phyloP scores from a whole-genome alignment of 306 rosid genomes.

The Mimosa bimucronata region DNA sequence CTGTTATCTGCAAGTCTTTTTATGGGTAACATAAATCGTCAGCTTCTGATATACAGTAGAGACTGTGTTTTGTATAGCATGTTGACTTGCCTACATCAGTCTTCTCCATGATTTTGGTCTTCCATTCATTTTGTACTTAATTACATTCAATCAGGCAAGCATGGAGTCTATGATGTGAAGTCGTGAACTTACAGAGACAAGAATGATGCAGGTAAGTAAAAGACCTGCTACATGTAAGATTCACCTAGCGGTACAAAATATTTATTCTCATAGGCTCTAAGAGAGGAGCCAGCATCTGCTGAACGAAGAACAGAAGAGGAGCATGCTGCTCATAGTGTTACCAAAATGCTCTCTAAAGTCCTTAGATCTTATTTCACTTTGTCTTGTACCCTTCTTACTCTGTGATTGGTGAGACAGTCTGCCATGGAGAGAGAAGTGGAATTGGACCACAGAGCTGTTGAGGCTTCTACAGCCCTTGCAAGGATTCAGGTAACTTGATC shows the following conservation, averaged over 20 bases:
- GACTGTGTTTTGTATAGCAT: conserved; percentile 14
- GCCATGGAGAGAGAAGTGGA: conserved; percentile 98
- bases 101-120: conserved; percentile 26
- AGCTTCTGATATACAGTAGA: conserved; percentile 12
- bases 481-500: conserved; percentile 86
- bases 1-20: conserved; percentile 34
- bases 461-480: conserved; percentile 91
- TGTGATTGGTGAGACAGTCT: conserved; percentile 66
- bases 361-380: conserved; percentile 29
- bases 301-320: conserved; percentile 99
- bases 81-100: conserved; percentile 20
- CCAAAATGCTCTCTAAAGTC: conserved; percentile 72
- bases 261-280: conserved; percentile 62
- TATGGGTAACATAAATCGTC: background rate
- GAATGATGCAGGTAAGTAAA: conserved; percentile 95
- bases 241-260: too few relatives aligned
- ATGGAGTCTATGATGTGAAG: conserved; percentile 96
- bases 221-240: conserved; percentile 38
- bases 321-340: conserved; percentile 87
- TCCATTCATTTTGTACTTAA: conserved; percentile 1
- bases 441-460: conserved; percentile 94
- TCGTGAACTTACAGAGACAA: conserved; percentile 88
- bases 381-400: conserved; percentile 32
- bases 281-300: conserved; percentile 90
- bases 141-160: conserved; percentile 62